Evolutionary conservation across 441 rosid species (phyloP).

Genomic region (Brassica hybrid): DNA sequence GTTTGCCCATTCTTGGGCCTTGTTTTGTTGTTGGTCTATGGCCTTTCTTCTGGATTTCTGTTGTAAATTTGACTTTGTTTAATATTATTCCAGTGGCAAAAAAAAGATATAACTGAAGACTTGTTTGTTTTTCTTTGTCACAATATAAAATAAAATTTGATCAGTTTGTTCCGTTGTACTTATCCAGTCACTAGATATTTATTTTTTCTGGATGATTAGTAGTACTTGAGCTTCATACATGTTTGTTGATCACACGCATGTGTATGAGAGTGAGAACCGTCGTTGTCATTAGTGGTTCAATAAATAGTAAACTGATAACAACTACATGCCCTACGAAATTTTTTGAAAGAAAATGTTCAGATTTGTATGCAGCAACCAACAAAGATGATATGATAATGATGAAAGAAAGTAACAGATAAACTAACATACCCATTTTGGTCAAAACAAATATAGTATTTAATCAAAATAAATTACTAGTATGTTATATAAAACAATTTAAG

Average conservation of each 20-base stretch:
- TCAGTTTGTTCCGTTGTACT: slow-evolving; percentile 1
- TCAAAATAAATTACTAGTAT: background rate
- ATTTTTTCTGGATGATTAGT: slow-evolving; percentile 3
- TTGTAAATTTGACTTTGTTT: no score
- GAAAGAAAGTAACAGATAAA: background rate
- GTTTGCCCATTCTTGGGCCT: no score
- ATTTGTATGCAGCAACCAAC: background rate
- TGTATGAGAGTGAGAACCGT: slow-evolving; percentile 14
- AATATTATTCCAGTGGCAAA: no score
- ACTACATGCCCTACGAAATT: background rate
- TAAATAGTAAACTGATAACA: slow-evolving; percentile 19
- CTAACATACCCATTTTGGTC: background rate
- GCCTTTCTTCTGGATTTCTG: no score
- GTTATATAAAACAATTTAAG: background rate
- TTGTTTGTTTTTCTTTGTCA: background rate
- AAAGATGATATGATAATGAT: background rate
- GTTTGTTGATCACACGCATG: slow-evolving; percentile 13
- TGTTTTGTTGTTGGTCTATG: no score
- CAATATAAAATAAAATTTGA: background rate
- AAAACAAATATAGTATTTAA: background rate
- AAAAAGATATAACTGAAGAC: slow-evolving; percentile 11
- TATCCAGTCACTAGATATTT: slow-evolving; percentile 20
- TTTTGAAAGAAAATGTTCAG: background rate
- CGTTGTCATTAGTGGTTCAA: slow-evolving; percentile 29
- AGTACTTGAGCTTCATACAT: background rate